These are phyloP conservation scores for Diaporthe sp. DNA, from an alignment of 2,329 filamentous ascomycete genomes.

Conservation along the genomic window DNA sequence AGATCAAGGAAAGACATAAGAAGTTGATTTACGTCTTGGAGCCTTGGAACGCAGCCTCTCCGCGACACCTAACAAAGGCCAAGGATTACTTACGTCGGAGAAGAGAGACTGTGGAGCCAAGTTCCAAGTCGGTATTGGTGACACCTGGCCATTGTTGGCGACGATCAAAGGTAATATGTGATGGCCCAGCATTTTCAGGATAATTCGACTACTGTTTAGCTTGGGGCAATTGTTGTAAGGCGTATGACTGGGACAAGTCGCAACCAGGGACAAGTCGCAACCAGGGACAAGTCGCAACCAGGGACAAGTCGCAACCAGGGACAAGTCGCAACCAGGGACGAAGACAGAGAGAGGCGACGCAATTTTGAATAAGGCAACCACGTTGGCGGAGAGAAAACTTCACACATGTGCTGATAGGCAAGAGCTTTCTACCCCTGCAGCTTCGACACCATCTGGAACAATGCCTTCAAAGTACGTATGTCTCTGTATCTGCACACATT, in stretches of 20 bases:
- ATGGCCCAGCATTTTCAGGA: neutral
- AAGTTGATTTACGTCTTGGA: no score
- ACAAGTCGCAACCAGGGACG: neutral
- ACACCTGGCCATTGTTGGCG: constrained; percentile 1
- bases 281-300: neutral
- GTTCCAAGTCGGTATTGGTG: constrained; percentile 18
- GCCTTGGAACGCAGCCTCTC: neutral
- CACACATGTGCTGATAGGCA: neutral
- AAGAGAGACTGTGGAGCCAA: constrained; percentile 17
- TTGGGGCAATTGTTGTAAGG: no score
- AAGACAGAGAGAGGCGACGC: neutral
- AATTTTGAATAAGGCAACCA: no score
- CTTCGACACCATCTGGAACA: no score
- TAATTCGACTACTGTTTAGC: neutral
- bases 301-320: neutral
- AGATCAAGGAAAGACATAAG: no score
- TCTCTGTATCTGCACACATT: no score
- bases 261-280: neutral
- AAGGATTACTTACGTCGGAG: neutral
- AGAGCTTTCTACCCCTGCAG: neutral
- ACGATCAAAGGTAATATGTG: neutral
- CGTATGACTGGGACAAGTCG: no score
- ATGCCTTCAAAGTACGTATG: neutral
- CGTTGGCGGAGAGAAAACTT: neutral
- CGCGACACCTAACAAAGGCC: no score